A percentile compares a stretch with the other conserved stretches of the same genome.
Conservation (phyloP, 768 basidiomycete genomes). For the Cystofilobasidium capitatum region DNA sequence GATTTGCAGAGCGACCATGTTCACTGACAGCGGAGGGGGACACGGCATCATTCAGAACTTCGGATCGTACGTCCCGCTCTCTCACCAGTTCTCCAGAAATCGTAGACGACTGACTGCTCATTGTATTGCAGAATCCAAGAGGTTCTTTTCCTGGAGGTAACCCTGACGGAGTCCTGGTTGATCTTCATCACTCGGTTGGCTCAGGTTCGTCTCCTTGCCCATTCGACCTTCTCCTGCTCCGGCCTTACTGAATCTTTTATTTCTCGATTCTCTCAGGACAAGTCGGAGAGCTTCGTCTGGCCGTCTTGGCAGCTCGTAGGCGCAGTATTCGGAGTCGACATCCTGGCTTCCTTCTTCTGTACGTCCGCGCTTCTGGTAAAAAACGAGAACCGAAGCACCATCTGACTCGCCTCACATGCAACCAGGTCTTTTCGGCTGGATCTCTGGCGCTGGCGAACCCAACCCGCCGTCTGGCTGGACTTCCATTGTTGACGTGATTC, state of each 20-base stretch:
- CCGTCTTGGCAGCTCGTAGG: conserved; percentile 44
- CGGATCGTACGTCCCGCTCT: too few species aligned
- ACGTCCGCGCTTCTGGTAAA: too few species aligned
- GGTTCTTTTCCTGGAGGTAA: conserved; percentile 47
- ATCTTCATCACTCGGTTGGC: conserved; percentile 34
- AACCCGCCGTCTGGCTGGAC: conserved; percentile 32
- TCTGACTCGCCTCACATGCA: too few species aligned
- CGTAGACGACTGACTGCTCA: too few species aligned
- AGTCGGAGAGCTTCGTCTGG: conserved; percentile 35
- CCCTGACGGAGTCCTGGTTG: conserved; percentile 47
- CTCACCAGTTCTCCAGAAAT: conserved; percentile 19
- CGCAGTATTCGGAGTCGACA: conserved; percentile 40
- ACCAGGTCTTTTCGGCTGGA: conserved; percentile 46
- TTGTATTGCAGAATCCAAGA: too few species aligned
- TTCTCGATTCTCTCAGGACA: conserved; percentile 21
- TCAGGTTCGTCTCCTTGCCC: not conserved
- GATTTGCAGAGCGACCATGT: conserved; percentile 45
- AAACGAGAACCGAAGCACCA: too few species aligned
- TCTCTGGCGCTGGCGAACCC: conserved; percentile 39
- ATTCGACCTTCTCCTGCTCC: too few species aligned
- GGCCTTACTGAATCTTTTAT: conserved; percentile 32
- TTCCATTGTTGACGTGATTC: conserved; percentile 44
- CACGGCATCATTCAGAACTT: conserved; percentile 47
- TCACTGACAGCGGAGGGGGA: conserved; percentile 31
- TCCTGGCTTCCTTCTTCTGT: conserved; percentile 43